Percentiles rank a stretch among this genome's conserved stretches.
Conservation (phyloP, 2,329 filamentous ascomycete species). For the Fusarium chlamydosporum region DNA sequence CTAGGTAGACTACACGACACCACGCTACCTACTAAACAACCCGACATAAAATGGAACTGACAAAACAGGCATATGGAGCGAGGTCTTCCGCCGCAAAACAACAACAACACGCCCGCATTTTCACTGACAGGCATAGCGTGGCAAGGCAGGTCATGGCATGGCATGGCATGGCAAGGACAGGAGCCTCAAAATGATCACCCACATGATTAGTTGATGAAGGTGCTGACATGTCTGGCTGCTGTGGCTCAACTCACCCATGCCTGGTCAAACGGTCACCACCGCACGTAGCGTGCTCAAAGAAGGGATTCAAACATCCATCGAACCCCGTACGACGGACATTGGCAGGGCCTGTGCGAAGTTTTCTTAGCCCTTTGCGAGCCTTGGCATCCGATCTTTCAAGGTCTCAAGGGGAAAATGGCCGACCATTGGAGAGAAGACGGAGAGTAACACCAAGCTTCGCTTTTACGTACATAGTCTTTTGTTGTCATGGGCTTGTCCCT, state of each 20-base stretch:
- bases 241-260: constrained; percentile 40
- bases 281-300: constrained; percentile 45
- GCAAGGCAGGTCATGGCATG: neutral
- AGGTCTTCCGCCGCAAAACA: constrained; percentile 21
- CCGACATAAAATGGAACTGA: constrained; percentile 3
- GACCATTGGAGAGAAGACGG: constrained; percentile 18
- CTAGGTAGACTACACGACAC: no score
- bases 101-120: constrained; percentile 1
- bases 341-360: constrained; percentile 39
- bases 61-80: constrained; percentile 42
- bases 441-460: neutral
- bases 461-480: constrained; percentile 3
- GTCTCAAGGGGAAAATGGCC: constrained; percentile 11
- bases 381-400: constrained; percentile 50
- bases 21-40: neutral
- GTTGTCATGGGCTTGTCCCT: constrained; percentile 9
- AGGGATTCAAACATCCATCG: constrained; percentile 37
- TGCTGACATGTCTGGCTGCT: neutral
- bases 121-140: neutral
- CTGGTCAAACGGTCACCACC: constrained; percentile 49
- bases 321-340: constrained; percentile 32
- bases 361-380: constrained; percentile 26
- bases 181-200: constrained; percentile 37
- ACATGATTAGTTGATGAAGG: constrained; percentile 14
- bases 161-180: constrained; percentile 1